Conservation (phyloP, 345 rosid species). For the Moricandia moricandioides region DNA sequence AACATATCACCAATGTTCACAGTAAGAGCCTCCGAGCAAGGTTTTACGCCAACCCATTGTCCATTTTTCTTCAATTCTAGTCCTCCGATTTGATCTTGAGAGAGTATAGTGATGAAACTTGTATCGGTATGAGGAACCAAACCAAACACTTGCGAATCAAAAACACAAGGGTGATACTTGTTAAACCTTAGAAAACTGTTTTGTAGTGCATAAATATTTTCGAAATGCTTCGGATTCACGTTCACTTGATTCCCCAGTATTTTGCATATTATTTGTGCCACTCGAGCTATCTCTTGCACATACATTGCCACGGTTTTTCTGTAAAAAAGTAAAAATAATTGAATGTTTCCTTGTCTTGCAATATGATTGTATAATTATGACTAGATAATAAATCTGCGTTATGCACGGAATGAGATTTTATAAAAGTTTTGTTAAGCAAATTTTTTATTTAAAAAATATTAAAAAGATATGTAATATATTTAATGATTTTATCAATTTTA, state of each 20-base stretch:
- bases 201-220: conserved; percentile 39
- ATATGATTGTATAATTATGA: not conserved
- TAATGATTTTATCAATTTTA: too few species aligned
- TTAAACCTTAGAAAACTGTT: conserved; percentile 61
- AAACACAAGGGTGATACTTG: conserved; percentile 69
- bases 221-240: conserved; percentile 41
- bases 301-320: conserved; percentile 47
- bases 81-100: conserved; percentile 67
- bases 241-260: conserved; percentile 46
- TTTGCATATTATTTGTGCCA: conserved; percentile 50
- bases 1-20: conserved; percentile 76
- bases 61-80: conserved; percentile 58
- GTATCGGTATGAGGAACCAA: conserved; percentile 78
- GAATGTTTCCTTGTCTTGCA: not conserved
- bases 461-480: too few species aligned
- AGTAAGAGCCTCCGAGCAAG: conserved; percentile 53
- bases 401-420: too few species aligned
- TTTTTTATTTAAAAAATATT: too few species aligned
- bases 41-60: conserved; percentile 60
- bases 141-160: conserved; percentile 51
- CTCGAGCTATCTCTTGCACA: conserved; percentile 32
- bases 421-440: too few species aligned
- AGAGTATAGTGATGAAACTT: conserved; percentile 58
- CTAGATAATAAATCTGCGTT: too few species aligned
- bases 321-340: not conserved